Base-by-base conservation (phyloP, 2,329 filamentous ascomycete species). In the Chrysosporium queenslandicum region DNA sequence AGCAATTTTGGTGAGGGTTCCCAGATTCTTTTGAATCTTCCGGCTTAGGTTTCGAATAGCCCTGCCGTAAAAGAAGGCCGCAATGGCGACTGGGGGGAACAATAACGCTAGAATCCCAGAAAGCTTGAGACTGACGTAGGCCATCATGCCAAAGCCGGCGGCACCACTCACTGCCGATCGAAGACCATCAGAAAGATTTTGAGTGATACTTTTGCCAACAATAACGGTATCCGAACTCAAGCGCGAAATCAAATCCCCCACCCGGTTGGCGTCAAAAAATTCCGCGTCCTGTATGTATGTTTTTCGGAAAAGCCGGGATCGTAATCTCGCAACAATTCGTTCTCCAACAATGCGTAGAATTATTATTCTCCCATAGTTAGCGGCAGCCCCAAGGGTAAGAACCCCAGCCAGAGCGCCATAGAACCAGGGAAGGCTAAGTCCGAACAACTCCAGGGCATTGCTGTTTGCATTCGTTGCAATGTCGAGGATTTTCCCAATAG, bases 261-360 rank as follows among this genome's bases (percentile, higher is more conserved):
- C 90, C 23, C 92, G 81, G 71, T 98, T 98, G 36, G 92, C 92
- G 66, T 98, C 92, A 64, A 98, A 98, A 73, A 98, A 98, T 64
- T 97, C 92, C 54, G 92, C 92, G 68, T 98, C 92, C 68, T 98
- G 92, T n/a, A 92, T 79, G 61, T 94, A 94, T 0, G 92, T 98
- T 58, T 86, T 82, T 58, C 88, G 82, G 72, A 94, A 98, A 3
- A 98, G 80, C 64, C 88, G 86, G 14, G 90, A 91, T 55, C 92
- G 82, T 52, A 98, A 77, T 60, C 91, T 81, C 9, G 91, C 85
- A 50, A 98, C 92, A 54, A 98, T 92, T 39, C 92, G 80, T 70
- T 98, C 92, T 57, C 92, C 94, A 6, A 98, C 87, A 56, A 97
- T 92, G 23, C 92, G 82, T 20, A 98, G 78, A 50, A 97, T 83